Conservation (phyloP, 495 filamentous ascomycete genomes). For the Corynascus novoguineensis region DNA sequence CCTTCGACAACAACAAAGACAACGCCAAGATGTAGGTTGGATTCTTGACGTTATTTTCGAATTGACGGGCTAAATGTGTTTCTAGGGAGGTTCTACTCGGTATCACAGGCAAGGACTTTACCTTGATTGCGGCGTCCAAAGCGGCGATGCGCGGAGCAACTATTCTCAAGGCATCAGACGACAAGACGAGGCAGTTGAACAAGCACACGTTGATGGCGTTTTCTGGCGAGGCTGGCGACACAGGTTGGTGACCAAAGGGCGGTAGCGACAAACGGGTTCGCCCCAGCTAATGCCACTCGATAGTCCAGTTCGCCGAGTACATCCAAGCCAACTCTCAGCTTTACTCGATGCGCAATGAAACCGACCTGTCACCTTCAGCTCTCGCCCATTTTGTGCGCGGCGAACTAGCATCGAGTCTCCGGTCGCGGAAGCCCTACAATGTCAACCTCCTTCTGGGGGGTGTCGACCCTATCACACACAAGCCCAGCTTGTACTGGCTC, state of each 20-base stretch:
- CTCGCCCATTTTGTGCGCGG: conserved; percentile 87
- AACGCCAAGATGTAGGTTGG: conserved; percentile 21
- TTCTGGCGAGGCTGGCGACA: conserved; percentile 93
- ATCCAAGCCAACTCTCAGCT: conserved; percentile 97
- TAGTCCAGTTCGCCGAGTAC: conserved; percentile 98
- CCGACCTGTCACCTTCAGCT: conserved; percentile 80
- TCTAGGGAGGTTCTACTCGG: conserved; percentile 94
- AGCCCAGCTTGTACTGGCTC: conserved; percentile 91
- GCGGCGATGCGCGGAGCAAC: conserved; percentile 95
- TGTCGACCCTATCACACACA: conserved; percentile 77
- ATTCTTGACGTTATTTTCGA: no score
- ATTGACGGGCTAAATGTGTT: background rate
- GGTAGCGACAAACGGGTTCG: background rate
- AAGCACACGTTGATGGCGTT: conserved; percentile 94
- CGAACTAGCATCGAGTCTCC: conserved; percentile 82
- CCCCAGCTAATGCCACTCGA: conserved; percentile 27
- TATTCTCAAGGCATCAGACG: conserved; percentile 90
- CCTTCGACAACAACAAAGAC: background rate
- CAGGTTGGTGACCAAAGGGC: conserved; percentile 51
- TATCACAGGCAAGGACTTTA: conserved; percentile 98
- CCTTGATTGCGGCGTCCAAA: conserved; percentile 94
- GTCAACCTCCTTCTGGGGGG: conserved; percentile 95
- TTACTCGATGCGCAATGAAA: conserved; percentile 96
- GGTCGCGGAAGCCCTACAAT: conserved; percentile 87
- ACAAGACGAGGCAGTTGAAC: conserved; percentile 90